Base-by-base conservation (phyloP, 352 stramenopile genomes). In the Phytophthora multivora region DNA sequence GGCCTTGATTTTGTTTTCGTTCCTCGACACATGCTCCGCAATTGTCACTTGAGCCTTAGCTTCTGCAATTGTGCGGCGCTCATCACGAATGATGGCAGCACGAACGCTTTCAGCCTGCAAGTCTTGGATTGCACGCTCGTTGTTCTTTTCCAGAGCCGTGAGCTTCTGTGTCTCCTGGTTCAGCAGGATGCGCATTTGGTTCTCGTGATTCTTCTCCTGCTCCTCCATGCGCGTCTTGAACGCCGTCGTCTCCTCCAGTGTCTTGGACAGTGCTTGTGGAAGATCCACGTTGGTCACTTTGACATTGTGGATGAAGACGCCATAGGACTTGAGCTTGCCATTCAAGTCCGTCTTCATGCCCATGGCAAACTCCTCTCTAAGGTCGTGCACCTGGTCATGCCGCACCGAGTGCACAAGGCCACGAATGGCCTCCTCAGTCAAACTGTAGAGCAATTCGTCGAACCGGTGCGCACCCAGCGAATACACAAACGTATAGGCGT, bases 121-220 rank as follows among this genome's bases (percentile, higher is more conserved):
- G 51, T 95, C 84, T 51, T 95, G 82, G 21, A 94, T 78, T 9
- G 73, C 73, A 7, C 86, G 83, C 51, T 91, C 83, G 52, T 95
- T 95, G 6, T 87, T 73, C 36, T 92, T 96, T 42, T 92, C 72
- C 13, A 95, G 66, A 4, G 78, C 84, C 10, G 88, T 93, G 51
- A 95, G 74, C 33, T 89, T 90, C 62, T 91, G 78, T 3, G 88
- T 93, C 40, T 93, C 88, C 60, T 95, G 75, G 46, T 96, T 93
- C 26, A 95, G 48, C 15, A 96, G 51, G 13, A 91, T 91, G 21
- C 88, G 77, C 67, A 94, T 64, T 16, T 86, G 82, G 71, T 93
- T 96, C 72, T 95, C 85, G 53, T 96, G 84, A 55, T 91, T 94
- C 74, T 96, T 96, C 62, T 95, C 86, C 59, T 94, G 84, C 67